Conservation (phyloP, 1,139 yeast genomes). For the Magnusiomyces paraingens region DNA sequence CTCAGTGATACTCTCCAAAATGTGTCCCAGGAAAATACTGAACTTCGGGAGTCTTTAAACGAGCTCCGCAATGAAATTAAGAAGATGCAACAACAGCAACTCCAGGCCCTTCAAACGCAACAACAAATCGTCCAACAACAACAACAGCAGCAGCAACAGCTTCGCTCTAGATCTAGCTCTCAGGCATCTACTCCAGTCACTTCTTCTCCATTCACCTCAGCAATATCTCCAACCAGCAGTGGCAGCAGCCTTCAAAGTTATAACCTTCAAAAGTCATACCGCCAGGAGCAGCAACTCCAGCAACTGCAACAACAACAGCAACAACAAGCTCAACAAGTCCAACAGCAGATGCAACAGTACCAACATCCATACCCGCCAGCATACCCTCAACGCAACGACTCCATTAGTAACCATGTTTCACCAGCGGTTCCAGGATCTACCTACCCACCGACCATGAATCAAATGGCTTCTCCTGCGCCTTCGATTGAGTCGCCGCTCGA, state of each 20-base stretch:
- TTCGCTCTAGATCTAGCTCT: neutral
- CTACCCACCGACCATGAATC: conserved; percentile 19
- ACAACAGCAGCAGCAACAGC: conserved; percentile 1
- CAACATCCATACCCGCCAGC: neutral
- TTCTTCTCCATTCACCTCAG: neutral
- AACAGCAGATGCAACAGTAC: neutral
- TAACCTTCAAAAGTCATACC: neutral
- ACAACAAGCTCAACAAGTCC: neutral
- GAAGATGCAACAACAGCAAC: conserved; percentile 5
- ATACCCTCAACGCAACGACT: conserved; percentile 8
- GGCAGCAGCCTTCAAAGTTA: neutral
- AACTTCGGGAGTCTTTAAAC: conserved; percentile 18
- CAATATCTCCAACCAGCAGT: neutral
- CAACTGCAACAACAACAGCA: neutral
- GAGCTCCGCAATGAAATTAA: conserved; percentile 19
- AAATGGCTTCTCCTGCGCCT: conserved; percentile 39
- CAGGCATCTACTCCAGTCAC: conserved; percentile 2
- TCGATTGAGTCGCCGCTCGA: conserved; percentile 29
- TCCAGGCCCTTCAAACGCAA: neutral
- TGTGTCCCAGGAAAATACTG: conserved; percentile 23
- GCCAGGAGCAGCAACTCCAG: neutral
- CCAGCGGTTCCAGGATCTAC: conserved; percentile 1
- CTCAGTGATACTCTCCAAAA: conserved; percentile 45
- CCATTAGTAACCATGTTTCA: neutral
- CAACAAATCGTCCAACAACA: neutral